Evolutionary conservation across 2,329 filamentous ascomycete species (phyloP), one percentile per base, ranked within the genome.

Genomic region (Aspergillus udagawae): DNA sequence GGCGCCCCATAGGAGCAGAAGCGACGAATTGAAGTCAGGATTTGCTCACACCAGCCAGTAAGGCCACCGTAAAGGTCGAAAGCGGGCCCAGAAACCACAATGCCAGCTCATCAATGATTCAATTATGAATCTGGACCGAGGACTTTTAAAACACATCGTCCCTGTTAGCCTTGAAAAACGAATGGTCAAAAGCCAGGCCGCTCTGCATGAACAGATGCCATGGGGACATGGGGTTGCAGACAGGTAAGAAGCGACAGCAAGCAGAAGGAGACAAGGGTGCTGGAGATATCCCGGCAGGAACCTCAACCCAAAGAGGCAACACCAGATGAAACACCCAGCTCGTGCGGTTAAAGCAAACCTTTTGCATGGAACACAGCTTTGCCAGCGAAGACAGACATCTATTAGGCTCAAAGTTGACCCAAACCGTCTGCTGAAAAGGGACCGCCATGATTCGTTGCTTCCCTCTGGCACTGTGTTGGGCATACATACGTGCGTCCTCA

Each of bases 401-500:
- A 52, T 59, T 55, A 49, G 54, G 61, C 52, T 47, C 20, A 28
- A 53, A 42, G 42, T 57, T 49, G 57, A 63, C 57, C 60, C 59
- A 62, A 56, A 52, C 48, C 48, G 56, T 48, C 51, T 58, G 42
- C 51, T 35, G 52, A 21, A 32, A 14, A 52, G 55, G 47, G 52
- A 53, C 44, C 20, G 47, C 45, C 35, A 49, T 71, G 70, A 73
- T 73, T 75, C 67, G 72, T 62, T 65, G 68, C 69, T 66, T 67
- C 61, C 63, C 55, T 65, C 59, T 67, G 57, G 60, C 66, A 70
- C 58, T 59, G 62, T 61, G 69, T 75, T 76, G 74, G 73, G 74
- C 74, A 77, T 69, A 70, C 69, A 73, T 73, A 66, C 74, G 66
- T 74, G 70, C 70, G 70, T 66, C 60, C 49, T 62, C 61, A 63